A percentile compares a stretch with the other conserved stretches of the same genome.
These are phyloP conservation scores for Crassisporium funariophilum DNA, from an alignment of 768 basidiomycete species.

Conservation along the genomic window DNA sequence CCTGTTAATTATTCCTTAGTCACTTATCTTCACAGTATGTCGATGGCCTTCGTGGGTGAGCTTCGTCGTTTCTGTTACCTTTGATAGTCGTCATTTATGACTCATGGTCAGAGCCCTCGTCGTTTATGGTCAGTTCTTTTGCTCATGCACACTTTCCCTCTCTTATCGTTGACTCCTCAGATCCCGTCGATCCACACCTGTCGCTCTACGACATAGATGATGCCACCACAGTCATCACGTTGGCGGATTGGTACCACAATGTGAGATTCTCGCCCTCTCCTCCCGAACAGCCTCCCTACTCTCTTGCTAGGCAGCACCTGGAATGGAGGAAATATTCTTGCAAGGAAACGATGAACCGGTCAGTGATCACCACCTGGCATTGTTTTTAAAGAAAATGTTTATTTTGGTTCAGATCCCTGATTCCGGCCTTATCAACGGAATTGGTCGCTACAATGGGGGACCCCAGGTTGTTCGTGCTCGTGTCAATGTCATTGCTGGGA, in stretches of 20 bases:
- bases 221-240: conserved; percentile 21
- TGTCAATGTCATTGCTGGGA: conserved; percentile 41
- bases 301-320: conserved; percentile 10
- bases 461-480: conserved; percentile 18
- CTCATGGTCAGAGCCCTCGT: conserved; percentile 26
- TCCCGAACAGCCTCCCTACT: too few species aligned
- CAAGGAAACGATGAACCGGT: conserved; percentile 21
- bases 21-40: conserved; percentile 25
- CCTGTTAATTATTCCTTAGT: not conserved
- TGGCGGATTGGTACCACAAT: conserved; percentile 26
- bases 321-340: conserved; percentile 17
- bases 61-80: not conserved
- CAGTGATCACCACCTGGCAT: not conserved
- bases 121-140: conserved; percentile 25
- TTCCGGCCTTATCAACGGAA: conserved; percentile 22
- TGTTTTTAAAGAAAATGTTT: not conserved
- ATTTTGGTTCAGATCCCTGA: conserved; percentile 13
- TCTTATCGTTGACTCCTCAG: not conserved
- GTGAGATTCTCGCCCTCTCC: conserved; percentile 2
- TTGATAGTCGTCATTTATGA: not conserved
- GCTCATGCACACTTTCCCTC: not conserved
- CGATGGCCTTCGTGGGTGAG: conserved; percentile 21
- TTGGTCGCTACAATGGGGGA: conserved; percentile 22
- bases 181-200: conserved; percentile 22
- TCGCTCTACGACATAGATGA: conserved; percentile 22